Base-by-base conservation (phyloP, 495 filamentous ascomycete genomes). In the Xanthoparmelia taractica region DNA sequence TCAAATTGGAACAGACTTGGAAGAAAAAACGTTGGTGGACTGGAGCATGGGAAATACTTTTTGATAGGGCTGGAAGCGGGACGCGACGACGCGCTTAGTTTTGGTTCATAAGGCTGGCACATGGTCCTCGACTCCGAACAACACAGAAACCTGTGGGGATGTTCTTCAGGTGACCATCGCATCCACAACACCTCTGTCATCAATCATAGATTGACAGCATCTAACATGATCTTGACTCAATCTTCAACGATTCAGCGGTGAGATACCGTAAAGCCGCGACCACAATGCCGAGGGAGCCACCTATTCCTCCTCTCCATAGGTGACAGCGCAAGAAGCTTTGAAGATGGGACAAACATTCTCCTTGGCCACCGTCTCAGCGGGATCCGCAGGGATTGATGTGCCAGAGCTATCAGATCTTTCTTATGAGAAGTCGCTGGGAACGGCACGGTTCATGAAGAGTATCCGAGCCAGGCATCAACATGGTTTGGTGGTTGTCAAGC, bases 341-440 rank as follows among this genome's bases (percentile, higher is more conserved):
- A 41, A 31, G 4, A 99, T 99, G 95, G 95, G 95, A 63, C 95
- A 99, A 80, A 91, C 89, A 70, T 97, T 96, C 76, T 97, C 95
- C 66, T 82, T 95, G 62, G 87, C 90, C 33, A 89, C 92, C 63
- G 86, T 95, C 63, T 91, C 92, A 40, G 88, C 91, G 62, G 93
- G 92, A 73, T 86, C 90, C 60, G 91, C 92, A 57, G 89, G 89
- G 66, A 96, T 97, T 74, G 94, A 97, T 74, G 85, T 95, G 25
- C 87, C 92, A 43, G 95, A 97, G 79, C 83, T 97, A 45, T 81
- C 87, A 47, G 92, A 97, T 70, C 74, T 97, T 66, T 81, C 84
- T 36, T 96, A 96, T 79, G 94, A 99, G 74, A 92, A 88, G 75
- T 89, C 91, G 20, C 85, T 97, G 70, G 95, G 94, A 55, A 88